phyloP scores from a whole-genome alignment of 345 rosid genomes.

The Citrus reticulata region DNA sequence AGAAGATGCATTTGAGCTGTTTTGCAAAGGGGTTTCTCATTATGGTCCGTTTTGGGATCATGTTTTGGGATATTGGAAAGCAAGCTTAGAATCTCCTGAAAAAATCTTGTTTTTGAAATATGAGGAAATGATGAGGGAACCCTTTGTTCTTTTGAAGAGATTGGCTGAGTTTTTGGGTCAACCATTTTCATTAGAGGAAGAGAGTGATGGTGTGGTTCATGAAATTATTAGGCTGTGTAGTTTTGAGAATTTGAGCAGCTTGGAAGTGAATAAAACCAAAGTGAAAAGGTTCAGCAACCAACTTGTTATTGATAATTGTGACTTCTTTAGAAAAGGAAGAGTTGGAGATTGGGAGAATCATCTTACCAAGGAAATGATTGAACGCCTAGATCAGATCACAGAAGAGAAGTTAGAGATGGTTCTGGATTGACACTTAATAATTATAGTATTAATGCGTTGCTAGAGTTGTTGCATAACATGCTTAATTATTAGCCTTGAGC shows the following conservation, averaged over 20 bases:
- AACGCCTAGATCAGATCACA: not conserved
- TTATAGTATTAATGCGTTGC: not conserved
- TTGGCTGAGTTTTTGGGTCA: not conserved
- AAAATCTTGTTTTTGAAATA: not conserved
- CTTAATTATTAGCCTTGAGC: no score
- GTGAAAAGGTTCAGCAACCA: not conserved
- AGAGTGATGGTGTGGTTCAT: not conserved
- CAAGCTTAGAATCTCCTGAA: not conserved
- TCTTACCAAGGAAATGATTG: not conserved
- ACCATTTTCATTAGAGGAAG: not conserved
- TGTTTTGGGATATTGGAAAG: not conserved
- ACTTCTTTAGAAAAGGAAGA: not conserved
- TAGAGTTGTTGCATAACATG: not conserved
- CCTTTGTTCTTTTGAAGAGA: no score
- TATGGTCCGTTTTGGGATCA: not conserved
- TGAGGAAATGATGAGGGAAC: not conserved
- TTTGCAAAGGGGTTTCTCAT: not conserved
- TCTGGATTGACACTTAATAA: not conserved
- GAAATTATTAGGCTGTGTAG: not conserved
- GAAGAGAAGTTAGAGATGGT: not conserved
- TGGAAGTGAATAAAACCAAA: not conserved
- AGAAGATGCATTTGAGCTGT: not conserved
- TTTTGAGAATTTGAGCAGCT: not conserved
- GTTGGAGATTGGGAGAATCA: not conserved
- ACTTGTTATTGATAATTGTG: not conserved